Conservation (phyloP, 805 yeast species). For the Starmerella apicola region DNA sequence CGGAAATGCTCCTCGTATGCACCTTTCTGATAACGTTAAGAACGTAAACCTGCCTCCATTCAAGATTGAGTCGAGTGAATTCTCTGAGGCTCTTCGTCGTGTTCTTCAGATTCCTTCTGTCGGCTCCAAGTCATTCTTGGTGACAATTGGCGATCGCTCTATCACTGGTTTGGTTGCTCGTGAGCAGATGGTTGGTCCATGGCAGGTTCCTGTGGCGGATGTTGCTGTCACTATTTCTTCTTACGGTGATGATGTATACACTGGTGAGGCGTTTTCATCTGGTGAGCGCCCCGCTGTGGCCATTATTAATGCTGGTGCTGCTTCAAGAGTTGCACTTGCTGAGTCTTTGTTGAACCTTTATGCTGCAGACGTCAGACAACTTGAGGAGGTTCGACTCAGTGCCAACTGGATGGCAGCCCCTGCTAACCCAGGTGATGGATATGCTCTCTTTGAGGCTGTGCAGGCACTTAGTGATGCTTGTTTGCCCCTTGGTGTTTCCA, state of each 20-base stretch:
- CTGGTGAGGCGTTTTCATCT: slow-evolving; percentile 98
- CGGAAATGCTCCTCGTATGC: slow-evolving; percentile 95
- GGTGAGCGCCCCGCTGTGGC: slow-evolving; percentile 94
- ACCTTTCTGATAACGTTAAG: slow-evolving; percentile 56
- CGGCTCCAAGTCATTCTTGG: slow-evolving; percentile 85
- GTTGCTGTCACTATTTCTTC: slow-evolving; percentile 94
- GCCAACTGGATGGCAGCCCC: slow-evolving; percentile 99
- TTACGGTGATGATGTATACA: slow-evolving; percentile 57
- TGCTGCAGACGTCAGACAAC: slow-evolving; percentile 75
- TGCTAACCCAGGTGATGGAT: slow-evolving; percentile 86
- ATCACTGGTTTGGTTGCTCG: slow-evolving; percentile 94
- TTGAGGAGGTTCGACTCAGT: slow-evolving; percentile 68
- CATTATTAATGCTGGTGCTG: slow-evolving; percentile 72
- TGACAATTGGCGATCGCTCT: slow-evolving; percentile 98
- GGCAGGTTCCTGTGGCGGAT: slow-evolving; percentile 99
- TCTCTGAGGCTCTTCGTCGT: slow-evolving; percentile 61
- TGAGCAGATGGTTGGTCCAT: slow-evolving; percentile 98
- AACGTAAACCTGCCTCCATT: slow-evolving; percentile 35
- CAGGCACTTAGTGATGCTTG: slow-evolving; percentile 94
- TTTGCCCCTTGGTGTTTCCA: slow-evolving; percentile 79
- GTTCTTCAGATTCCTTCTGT: slow-evolving; percentile 86
- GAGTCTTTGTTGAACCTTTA: slow-evolving; percentile 78
- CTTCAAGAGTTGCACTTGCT: slow-evolving; percentile 91
- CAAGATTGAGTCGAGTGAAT: slow-evolving; percentile 18
- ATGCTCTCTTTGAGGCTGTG: slow-evolving; percentile 89